Conservation (phyloP, 2,329 filamentous ascomycete species). For the Dryadomyces sulphureus region DNA sequence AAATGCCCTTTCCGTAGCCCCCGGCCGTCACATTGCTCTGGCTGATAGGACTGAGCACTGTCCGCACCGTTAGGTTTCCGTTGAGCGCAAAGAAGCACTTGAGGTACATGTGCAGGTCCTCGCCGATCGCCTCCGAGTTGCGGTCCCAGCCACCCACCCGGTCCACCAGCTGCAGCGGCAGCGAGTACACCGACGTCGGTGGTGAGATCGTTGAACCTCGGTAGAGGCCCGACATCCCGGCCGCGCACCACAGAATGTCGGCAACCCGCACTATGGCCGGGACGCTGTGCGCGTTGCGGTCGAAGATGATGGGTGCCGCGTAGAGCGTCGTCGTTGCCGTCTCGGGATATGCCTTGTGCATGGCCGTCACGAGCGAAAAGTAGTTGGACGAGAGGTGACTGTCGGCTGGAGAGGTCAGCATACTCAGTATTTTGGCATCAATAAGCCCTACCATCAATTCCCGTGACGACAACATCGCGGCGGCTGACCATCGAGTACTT, state of each 20-base stretch:
- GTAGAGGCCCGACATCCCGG: conserved; percentile 55
- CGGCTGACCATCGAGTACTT: conserved; percentile 38
- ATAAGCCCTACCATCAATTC: conserved; percentile 50
- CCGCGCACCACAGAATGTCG: conserved; percentile 58
- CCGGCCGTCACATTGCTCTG: conserved; percentile 57
- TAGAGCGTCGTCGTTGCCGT: conserved; percentile 50
- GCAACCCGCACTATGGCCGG: conserved; percentile 55
- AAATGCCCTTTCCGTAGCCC: conserved; percentile 33
- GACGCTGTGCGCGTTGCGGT: conserved; percentile 55
- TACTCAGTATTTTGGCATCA: conserved; percentile 4
- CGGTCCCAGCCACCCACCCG: conserved; percentile 60
- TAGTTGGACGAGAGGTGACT: conserved; percentile 56
- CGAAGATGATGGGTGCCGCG: conserved; percentile 57
- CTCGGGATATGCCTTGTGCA: conserved; percentile 45
- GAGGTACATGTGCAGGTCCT: conserved; percentile 65
- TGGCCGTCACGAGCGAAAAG: conserved; percentile 47
- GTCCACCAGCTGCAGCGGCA: conserved; percentile 52
- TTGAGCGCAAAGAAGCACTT: conserved; percentile 66
- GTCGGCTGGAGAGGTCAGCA: conserved; percentile 36
- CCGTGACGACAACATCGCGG: conserved; percentile 52
- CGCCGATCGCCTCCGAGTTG: conserved; percentile 55
- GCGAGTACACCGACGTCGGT: conserved; percentile 59
- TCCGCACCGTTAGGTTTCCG: conserved; percentile 49
- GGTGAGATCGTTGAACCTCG: conserved; percentile 48
- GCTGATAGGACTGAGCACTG: conserved; percentile 54